These are phyloP conservation scores for Penicillium italicum DNA, from an alignment of 2,329 filamentous ascomycete species.

Conservation along the genomic window DNA sequence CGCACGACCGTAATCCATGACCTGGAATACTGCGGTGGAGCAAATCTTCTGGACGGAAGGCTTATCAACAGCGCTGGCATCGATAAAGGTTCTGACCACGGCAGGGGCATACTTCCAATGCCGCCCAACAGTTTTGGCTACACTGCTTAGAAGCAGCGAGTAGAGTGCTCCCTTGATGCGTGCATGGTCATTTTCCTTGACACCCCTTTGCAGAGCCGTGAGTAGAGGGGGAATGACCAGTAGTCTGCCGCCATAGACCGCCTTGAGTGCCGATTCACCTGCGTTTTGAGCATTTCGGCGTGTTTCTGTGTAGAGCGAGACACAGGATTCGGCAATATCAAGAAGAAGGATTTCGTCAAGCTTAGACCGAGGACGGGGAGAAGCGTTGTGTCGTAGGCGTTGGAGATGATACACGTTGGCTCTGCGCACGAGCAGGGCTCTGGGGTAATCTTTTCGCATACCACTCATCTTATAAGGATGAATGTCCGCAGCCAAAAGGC, in stretches of 20 bases:
- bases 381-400: conserved; percentile 88
- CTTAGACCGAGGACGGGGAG: conserved; percentile 81
- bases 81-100: conserved; percentile 85
- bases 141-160: conserved; percentile 79
- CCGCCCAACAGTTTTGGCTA: conserved; percentile 79
- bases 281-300: conserved; percentile 89
- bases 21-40: conserved; percentile 72
- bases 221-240: conserved; percentile 88
- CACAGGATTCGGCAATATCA: conserved; percentile 83
- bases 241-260: conserved; percentile 79
- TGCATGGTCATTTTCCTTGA: conserved; percentile 77
- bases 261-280: conserved; percentile 88
- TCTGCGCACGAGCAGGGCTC: conserved; percentile 84
- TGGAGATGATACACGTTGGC: conserved; percentile 94
- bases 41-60: conserved; percentile 90
- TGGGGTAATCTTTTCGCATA: conserved; percentile 84
- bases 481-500: conserved; percentile 81
- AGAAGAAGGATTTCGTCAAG: conserved; percentile 80
- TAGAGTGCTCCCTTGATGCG: conserved; percentile 94
- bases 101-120: conserved; percentile 94
- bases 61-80: conserved; percentile 85
- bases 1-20: conserved; percentile 88
- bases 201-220: conserved; percentile 69
- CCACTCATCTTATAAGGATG: conserved; percentile 93
- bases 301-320: conserved; percentile 91